Percentiles rank a stretch among this genome's conserved stretches.
Conservation (phyloP, 1,284 basidiomycete genomes). For the Caloboletus inedulis region DNA sequence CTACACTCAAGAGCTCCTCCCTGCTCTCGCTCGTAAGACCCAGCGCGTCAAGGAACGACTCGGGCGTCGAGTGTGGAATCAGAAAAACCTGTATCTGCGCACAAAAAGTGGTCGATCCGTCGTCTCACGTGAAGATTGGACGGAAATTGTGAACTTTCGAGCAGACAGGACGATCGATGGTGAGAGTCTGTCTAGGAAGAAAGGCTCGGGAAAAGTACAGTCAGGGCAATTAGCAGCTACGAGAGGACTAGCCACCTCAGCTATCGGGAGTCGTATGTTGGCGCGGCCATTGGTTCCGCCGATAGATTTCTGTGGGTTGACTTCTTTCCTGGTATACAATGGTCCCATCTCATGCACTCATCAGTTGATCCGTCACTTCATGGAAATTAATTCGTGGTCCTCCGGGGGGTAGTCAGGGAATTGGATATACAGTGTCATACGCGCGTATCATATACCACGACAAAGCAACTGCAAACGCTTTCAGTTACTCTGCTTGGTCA, state of each 20-base stretch:
- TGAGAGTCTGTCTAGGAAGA: not conserved
- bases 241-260: conserved; percentile 8
- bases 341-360: not conserved
- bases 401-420: not conserved
- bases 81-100: conserved; percentile 53
- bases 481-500: not conserved
- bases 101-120: conserved; percentile 28
- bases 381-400: conserved; percentile 10
- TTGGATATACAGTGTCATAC: conserved; percentile 7
- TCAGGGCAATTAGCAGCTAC: not conserved
- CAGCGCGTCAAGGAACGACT: conserved; percentile 65
- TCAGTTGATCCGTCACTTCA: conserved; percentile 29
- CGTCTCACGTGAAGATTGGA: conserved; percentile 39
- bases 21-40: conserved; percentile 46
- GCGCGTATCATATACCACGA: not conserved
- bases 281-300: conserved; percentile 8
- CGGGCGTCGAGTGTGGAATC: conserved; percentile 65
- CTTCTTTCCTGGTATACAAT: not conserved
- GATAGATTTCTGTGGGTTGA: conserved; percentile 26
- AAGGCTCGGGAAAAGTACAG: not conserved
- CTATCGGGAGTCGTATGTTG: not conserved
- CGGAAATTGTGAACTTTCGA: conserved; percentile 36
- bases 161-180: not conserved
- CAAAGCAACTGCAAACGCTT: not conserved
- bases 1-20: conserved; percentile 37